Base-by-base conservation (phyloP, 495 filamentous ascomycete genomes). In the Trichoderma virens region DNA sequence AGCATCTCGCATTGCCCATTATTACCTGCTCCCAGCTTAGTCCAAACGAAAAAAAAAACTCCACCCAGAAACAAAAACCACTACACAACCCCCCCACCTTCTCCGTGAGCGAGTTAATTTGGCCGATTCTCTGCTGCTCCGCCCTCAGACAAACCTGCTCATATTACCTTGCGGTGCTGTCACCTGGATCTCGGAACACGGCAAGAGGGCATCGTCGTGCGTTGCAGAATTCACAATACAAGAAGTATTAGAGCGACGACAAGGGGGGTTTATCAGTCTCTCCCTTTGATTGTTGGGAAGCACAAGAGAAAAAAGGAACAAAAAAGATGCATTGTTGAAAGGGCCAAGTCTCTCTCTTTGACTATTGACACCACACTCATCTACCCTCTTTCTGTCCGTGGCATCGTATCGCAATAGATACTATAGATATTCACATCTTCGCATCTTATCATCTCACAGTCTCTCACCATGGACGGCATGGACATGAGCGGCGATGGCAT, bases 401-500 rank as follows among this genome's bases (percentile, higher is more conserved):
- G n/a, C n/a, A n/a, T n/a, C n/a, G n/a, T n/a, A n/a, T n/a, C n/a
- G n/a, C n/a, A n/a, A n/a, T n/a, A n/a, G n/a, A n/a, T n/a, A n/a
- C 39, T 43, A 1, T 13, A 23, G 2, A n/a, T 9, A 47, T 23
- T 5, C 4, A 25, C 2, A 20, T n/a, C 41, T 2, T 13, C 6
- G 34, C 34, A 39, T 39, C 35, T 39, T 2, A 11, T 41, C 38
- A 8, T 47, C 20, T 20, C 45, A 51, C 45, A n/a, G 20, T 28
- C 3, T 27, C 20, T 27, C 65, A 70, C 38, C 66, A 68, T 43
- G 47, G 25, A 45, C 34, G 34, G 34, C 45, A 74, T 72, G 67
- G 62, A 67, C 30, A 70, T 68, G 67, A 66, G 72, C 67, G 27
- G 70, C 67, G 43, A 73, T 74, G 68, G 68, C 25, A 56, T 56